These are phyloP conservation scores for Pontederia crassipes DNA, from an alignment of 176 grass and related monocot genomes.

Conservation along the genomic window DNA sequence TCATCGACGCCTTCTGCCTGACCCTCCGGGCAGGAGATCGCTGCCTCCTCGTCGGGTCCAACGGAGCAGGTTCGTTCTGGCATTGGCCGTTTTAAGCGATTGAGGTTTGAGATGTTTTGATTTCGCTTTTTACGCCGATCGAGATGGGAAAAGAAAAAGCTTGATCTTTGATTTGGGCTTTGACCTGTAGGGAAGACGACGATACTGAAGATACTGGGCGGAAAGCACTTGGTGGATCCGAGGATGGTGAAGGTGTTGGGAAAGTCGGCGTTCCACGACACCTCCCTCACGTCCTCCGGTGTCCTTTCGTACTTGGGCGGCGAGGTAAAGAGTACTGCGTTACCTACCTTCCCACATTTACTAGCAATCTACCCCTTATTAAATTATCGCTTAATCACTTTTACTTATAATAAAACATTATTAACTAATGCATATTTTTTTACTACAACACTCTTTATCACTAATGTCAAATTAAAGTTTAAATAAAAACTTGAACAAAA, in stretches of 20 bases:
- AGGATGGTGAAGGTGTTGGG: conserved; percentile 87
- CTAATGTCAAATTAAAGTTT: too few species aligned
- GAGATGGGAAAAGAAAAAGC: too few species aligned
- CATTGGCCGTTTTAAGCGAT: too few species aligned
- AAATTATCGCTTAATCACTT: too few species aligned
- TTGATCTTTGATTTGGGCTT: conserved; percentile 1
- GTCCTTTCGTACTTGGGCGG: conserved; percentile 92
- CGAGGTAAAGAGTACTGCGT: conserved; percentile 32
- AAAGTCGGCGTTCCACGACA: conserved; percentile 87
- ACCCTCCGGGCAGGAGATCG: conserved; percentile 50
- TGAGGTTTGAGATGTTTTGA: too few species aligned
- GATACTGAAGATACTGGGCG: conserved; percentile 90
- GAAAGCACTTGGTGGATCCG: conserved; percentile 99
- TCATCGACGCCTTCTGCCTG: conserved; percentile 76
- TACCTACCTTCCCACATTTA: neutral
- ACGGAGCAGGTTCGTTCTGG: conserved; percentile 52
- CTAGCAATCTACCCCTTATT: too few species aligned
- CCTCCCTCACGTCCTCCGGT: conserved; percentile 63
- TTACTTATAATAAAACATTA: too few species aligned
- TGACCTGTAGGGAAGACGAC: conserved; percentile 67
- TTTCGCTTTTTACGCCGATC: too few species aligned
- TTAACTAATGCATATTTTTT: too few species aligned
- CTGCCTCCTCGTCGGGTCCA: conserved; percentile 89
- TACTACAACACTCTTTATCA: too few species aligned
- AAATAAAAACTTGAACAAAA: too few species aligned